Conservation (phyloP, 192 early-diverging fungal genomes). For the Diversispora epigaea region DNA sequence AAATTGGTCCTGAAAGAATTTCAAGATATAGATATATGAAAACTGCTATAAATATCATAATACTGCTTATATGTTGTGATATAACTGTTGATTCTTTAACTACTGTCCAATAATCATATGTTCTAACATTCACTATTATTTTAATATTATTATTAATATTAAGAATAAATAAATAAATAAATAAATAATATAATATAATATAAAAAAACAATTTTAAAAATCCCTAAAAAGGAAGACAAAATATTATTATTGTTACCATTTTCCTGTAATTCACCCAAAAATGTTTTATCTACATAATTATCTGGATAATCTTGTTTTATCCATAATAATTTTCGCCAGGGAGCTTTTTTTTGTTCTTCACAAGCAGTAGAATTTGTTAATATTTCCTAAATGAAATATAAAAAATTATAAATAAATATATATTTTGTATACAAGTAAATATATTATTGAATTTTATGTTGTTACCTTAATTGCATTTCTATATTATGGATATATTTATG, state of each 20-base stretch:
- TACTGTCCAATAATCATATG: slow-evolving; percentile 80
- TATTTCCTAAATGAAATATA: not conserved
- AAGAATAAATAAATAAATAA: not conserved
- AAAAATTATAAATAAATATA: not conserved
- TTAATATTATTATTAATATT: not conserved
- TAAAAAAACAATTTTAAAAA: not conserved
- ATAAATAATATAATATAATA: not conserved
- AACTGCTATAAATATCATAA: slow-evolving; percentile 85
- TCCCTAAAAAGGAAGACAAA: no score
- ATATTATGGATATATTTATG: not conserved
- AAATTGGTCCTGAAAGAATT: slow-evolving; percentile 52
- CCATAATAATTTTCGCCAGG: slow-evolving; percentile 83
- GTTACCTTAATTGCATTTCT: not conserved
- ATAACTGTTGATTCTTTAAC: slow-evolving; percentile 74
- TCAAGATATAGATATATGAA: slow-evolving; percentile 74
- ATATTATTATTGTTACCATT: slow-evolving; percentile 58
- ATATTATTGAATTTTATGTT: not conserved
- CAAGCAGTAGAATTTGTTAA: not conserved
- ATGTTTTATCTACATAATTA: slow-evolving; percentile 87
- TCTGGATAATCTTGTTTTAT: slow-evolving; percentile 88
- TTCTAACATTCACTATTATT: slow-evolving; percentile 71
- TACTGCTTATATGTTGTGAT: slow-evolving; percentile 82
- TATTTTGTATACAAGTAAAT: not conserved
- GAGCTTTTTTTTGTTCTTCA: slow-evolving; percentile 25
- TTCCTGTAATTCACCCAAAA: slow-evolving; percentile 83